Conservation (phyloP, 2,329 filamentous ascomycete species). For the Cercospora sojina region DNA sequence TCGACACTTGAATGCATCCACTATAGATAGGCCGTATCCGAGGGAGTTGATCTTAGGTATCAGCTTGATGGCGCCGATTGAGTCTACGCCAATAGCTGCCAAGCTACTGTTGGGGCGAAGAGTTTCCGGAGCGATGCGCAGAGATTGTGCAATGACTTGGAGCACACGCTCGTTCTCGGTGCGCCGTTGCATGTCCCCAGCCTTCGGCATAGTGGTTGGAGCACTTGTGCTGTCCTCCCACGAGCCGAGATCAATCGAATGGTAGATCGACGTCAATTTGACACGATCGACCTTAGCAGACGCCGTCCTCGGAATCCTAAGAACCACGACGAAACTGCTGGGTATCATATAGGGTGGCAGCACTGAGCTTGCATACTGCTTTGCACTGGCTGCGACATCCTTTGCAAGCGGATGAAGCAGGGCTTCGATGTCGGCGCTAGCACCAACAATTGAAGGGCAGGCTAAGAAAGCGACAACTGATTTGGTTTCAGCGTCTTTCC, state of each 20-base stretch:
- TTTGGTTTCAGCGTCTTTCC: conserved; percentile 11
- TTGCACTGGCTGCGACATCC: conserved; percentile 8
- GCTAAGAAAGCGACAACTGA: conserved; percentile 20
- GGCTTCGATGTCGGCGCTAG: background rate
- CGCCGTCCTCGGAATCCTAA: conserved; percentile 16
- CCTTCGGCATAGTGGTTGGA: background rate
- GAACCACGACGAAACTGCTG: conserved; percentile 17
- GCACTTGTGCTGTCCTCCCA: conserved; percentile 9
- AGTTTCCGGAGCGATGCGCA: background rate
- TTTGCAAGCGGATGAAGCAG: conserved; percentile 2
- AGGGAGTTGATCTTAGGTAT: conserved; percentile 20
- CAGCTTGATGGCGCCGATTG: conserved; percentile 20
- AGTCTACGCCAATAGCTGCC: conserved; percentile 20
- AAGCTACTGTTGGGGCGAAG: conserved; percentile 15
- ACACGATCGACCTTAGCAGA: conserved; percentile 19
- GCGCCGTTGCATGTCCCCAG: conserved; percentile 1
- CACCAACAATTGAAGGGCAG: conserved; percentile 11
- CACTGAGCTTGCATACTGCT: conserved; percentile 10
- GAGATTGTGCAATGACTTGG: conserved; percentile 11
- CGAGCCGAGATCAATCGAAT: conserved; percentile 3
- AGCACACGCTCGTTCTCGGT: conserved; percentile 10
- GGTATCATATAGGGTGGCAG: conserved; percentile 21
- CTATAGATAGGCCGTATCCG: conserved; percentile 15
- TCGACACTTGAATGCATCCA: conserved; percentile 20
- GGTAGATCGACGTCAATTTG: conserved; percentile 17